Base-by-base conservation (phyloP, 73 alveolate species). In the Uronychia setigera region DNA sequence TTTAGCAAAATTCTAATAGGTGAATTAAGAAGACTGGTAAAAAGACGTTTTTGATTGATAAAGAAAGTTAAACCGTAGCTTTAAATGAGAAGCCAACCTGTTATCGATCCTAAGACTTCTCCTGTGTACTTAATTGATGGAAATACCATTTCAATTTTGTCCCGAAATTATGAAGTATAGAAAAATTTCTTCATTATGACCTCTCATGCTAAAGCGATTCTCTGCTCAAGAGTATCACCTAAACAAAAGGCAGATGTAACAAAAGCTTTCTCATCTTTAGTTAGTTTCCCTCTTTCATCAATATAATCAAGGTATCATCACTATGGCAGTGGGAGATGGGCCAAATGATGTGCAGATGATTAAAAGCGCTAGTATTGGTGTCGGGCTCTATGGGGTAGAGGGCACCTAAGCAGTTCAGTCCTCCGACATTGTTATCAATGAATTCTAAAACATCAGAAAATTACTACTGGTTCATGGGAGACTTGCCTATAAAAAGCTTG, bases 351-450 rank as follows among this genome's bases (percentile, higher is more conserved):
- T 96, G 30, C 82, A 96, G 26, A 96, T 96, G 99, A 92, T 96
- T 31, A 83, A 87, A 88, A 98, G 92, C 82, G 98, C 99, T 32
- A 94, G 93, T 83, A 92, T 96, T 76, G 99, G 99, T 35, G 85
- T 95, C 26, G 99, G 99, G 0, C 83, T 97, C 77, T 95, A 93
- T 82, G 99, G 99, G 14, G 96, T 94, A 75, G 99, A 97, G 85
- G 99, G 99, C 13, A 92, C 95, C 97, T 35, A 98, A 35, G 99
- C 99, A 26, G 99, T 94, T 26, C 93, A 97, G 86, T 87, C 98
- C 79, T 84, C 97, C 35, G 99, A 97, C 87, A 96, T 86, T 87
- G 99, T 99, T 0, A 87, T 97, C 60, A 98, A 98, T 14, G 98
- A 96, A 80, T 97, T 97, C 91, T 84, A 94, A 83, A 82, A 87